Evolutionary conservation across 192 early-diverging fungal genomes (phyloP).

Genomic region (Cetraspora pellucida): DNA sequence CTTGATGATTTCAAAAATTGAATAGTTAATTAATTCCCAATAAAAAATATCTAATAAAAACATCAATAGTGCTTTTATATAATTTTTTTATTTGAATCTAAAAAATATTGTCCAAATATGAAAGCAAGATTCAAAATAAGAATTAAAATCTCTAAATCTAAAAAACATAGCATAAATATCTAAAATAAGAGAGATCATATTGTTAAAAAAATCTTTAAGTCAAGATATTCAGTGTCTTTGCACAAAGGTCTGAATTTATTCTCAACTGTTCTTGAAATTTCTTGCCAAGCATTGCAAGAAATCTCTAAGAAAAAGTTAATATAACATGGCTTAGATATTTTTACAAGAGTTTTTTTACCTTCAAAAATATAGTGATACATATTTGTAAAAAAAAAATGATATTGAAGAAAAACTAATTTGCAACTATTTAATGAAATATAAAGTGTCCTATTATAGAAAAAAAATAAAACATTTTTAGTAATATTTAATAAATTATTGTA

Average conservation of each 20-base stretch:
- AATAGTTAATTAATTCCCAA: neutral
- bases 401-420: too few relatives aligned
- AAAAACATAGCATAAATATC: conserved; percentile 15
- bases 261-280: neutral
- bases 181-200: neutral
- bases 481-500: neutral
- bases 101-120: neutral
- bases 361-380: neutral
- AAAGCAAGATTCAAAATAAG: neutral
- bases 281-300: neutral
- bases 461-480: neutral
- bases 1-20: neutral
- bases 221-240: conserved; percentile 5
- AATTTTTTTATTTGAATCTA: neutral
- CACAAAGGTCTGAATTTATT: neutral
- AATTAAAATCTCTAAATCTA: neutral
- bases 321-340: neutral
- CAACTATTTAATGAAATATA: too few relatives aligned
- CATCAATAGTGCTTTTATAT: neutral
- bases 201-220: neutral
- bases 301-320: conserved; percentile 1
- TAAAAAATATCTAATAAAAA: neutral
- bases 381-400: neutral
- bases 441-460: neutral
- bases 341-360: neutral